Evolutionary conservation across 192 early-diverging fungal genomes (phyloP).

Genomic region (Gonapodya prolifera): DNA sequence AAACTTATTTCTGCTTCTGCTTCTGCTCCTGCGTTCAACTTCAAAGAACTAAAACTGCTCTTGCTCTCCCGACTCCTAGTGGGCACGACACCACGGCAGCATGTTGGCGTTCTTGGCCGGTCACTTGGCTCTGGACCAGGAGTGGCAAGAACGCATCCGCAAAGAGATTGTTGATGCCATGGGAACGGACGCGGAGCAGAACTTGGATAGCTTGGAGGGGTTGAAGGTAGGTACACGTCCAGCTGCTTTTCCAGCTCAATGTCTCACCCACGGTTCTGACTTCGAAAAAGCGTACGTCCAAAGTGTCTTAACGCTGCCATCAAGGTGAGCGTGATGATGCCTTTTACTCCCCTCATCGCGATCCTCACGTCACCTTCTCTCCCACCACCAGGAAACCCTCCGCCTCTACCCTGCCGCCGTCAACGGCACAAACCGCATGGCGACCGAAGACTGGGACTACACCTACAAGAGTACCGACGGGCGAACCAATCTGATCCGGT

Average conservation of each 20-base stretch:
- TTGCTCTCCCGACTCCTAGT: background rate
- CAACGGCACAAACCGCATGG: too few species aligned
- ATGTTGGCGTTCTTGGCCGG: background rate
- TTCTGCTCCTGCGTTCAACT: too few species aligned
- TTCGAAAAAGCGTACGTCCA: too few species aligned
- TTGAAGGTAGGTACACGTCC: background rate
- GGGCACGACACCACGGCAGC: background rate
- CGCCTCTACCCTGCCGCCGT: background rate
- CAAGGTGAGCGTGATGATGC: background rate
- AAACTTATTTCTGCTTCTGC: too few species aligned
- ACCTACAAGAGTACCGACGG: too few species aligned
- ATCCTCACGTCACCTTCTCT: too few species aligned
- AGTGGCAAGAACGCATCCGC: background rate
- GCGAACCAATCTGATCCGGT: background rate
- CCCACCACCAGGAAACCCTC: slow-evolving; percentile 1
- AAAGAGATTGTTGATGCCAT: background rate
- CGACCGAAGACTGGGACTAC: too few species aligned
- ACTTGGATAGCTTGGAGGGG: background rate
- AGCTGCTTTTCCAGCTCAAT: too few species aligned
- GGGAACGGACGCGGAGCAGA: background rate
- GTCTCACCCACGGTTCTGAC: too few species aligned
- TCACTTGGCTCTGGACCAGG: background rate
- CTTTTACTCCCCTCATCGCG: too few species aligned
- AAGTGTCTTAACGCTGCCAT: too few species aligned
- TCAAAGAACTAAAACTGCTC: background rate